Base-by-base conservation (phyloP, 345 rosid species). In the Rhodamnia argentea region DNA sequence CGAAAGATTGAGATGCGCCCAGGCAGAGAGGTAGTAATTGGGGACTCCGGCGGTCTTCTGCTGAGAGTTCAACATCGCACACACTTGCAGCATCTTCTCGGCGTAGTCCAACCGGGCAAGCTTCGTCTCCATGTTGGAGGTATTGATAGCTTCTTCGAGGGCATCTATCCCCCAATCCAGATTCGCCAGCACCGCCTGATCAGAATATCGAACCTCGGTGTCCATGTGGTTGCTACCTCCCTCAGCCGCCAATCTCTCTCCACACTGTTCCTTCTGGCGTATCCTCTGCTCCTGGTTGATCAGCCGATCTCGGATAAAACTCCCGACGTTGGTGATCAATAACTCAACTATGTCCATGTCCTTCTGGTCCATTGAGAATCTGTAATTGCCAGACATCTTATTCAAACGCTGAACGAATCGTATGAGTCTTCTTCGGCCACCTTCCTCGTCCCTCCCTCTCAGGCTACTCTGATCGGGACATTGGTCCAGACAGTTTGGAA, bases 81-180 rank as follows among this genome's bases (percentile, higher is more conserved):
- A 94, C 12, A 94, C 94, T 84, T 92, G 93, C 59, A 93, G 89
- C 95, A 93, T 93, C 91, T 94, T 93, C 90, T 93, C 96, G 2
- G 95, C 93, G 82, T 94, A 82, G 86, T 92, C 93, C 76, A 93
- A 82, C 51, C 95, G 86, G 6, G 94, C 94, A 82, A 91, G 86
- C 87, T 92, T 94, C 15, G 96, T 92, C 87, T 92, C 96, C 78
- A 87, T 87, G 82, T 92, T 93, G 26, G 93, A 90, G 13, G 95
- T 94, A 87, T 84, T 24, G 60, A 94, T 92, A 83, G 95, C 94
- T 90, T 94, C 95, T 88, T 94, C 96, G 42, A 93, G 93, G 22
- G 93, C 94, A 83, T 94, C 96, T 44, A 93, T 94, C 29, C 95
- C 96, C 95, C 95, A 94, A 42, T 93, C 94, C 52, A 93, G 75